phyloP scores from a whole-genome alignment of 768 basidiomycete genomes.

The Neoboletus subvelutipes region DNA sequence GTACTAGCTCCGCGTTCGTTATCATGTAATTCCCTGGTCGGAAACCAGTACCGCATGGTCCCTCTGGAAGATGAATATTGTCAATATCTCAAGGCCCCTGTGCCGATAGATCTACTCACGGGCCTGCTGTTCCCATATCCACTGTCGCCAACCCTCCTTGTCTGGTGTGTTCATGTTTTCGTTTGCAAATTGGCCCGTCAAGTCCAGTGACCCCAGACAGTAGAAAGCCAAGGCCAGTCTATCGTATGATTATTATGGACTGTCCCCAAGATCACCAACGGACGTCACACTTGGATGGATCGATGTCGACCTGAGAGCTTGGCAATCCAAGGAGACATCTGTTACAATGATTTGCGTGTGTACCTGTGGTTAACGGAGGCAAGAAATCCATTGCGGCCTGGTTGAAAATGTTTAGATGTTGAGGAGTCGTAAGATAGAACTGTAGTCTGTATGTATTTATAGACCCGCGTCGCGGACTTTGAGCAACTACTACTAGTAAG shows the following conservation, averaged over 20 bases:
- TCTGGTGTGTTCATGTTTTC: constrained; percentile 49
- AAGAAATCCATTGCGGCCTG: constrained; percentile 13
- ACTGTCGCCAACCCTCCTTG: constrained; percentile 65
- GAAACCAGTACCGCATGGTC: constrained; percentile 66
- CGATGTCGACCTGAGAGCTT: constrained; percentile 61
- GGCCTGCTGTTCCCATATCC: constrained; percentile 90
- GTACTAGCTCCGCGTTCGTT: constrained; percentile 21
- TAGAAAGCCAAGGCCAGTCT: constrained; percentile 90
- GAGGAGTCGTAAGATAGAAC: not conserved
- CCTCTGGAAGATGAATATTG: constrained; percentile 38
- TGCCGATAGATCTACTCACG: constrained; percentile 36
- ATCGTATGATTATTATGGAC: constrained; percentile 11
- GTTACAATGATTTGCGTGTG: constrained; percentile 64
- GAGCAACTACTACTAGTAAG: not conserved
- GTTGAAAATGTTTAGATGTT: not conserved
- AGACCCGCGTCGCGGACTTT: not conserved
- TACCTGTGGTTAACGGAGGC: constrained; percentile 39
- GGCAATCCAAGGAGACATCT: constrained; percentile 75
- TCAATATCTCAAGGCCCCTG: not conserved
- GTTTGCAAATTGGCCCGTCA: constrained; percentile 51
- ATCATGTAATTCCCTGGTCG: constrained; percentile 75
- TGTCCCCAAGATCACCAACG: constrained; percentile 14
- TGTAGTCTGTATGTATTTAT: not conserved
- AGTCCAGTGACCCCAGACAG: constrained; percentile 79
- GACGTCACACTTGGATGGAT: constrained; percentile 63